Evolutionary conservation across 257 asterid species (phyloP), one percentile per base, ranked within the genome.

Genomic region (Leonotis leonurus): DNA sequence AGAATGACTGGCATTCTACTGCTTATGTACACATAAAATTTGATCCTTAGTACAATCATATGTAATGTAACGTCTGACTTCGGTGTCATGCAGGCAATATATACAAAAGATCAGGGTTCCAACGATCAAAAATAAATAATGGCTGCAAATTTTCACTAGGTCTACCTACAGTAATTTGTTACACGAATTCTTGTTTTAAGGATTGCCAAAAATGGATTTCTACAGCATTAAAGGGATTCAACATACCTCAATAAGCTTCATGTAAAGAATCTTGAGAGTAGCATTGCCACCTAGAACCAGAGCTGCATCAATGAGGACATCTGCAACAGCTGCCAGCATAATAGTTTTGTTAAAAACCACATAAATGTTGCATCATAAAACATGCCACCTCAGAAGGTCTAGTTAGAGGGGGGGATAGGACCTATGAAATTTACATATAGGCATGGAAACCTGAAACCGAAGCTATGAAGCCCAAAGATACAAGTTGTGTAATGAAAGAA

Each of bases 261-360:
- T 62, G 74, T 83, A 87, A 62, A 93, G 93, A 75, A 93, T 83
- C 80, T 78, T 83, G 71, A 89, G 75, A 6, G 97, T 68, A 56
- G 83, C 85, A 78, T 93, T 96, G 24, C 99, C 99, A 43, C 99
- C 99, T 79, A 93, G 75, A 60, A 89, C 94, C 62, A 93, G 75
- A 65, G 96, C 95, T 48, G 96, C 99, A 77, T 89, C 96, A 70
- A 93, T 85, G 70, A 93, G 87, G 77, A 87, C 94, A 78, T 87
- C 99, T 21, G 96, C 96, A 56, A 93, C 95, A 76, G 99, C 99
- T 93, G 96, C 77, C 58, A 82, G 70, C 62, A 75, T 59, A 65
- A 73, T 45, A 68, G 56, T 71, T 58, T 67, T 45, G 65, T 71
- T 69, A 64, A 30, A 70, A 20, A 33, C 53, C 52, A 67, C 49